phyloP scores from a whole-genome alignment of 2,329 filamentous ascomycete species.

The Fusarium anguioides region DNA sequence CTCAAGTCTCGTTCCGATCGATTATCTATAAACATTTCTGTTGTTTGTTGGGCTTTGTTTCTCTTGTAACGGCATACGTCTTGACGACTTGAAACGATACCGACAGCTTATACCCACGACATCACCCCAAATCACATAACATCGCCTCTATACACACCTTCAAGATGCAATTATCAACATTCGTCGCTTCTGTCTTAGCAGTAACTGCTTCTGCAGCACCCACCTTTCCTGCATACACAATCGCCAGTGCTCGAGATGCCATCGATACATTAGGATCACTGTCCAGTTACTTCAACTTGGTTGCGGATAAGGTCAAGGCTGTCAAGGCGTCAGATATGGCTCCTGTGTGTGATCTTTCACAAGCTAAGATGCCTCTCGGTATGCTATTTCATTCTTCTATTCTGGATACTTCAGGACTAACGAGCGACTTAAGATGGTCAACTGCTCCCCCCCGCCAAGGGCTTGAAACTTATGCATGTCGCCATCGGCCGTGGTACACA shows the following conservation, averaged over 20 bases:
- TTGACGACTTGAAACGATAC: conserved; percentile 32
- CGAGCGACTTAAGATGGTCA: conserved; percentile 50
- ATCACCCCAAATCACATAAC: conserved; percentile 2
- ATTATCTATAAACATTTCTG: conserved; percentile 20
- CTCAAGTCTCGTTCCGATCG: conserved; percentile 20
- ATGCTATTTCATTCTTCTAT: conserved; percentile 46
- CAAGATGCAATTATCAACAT: conserved; percentile 63
- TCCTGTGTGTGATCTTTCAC: conserved; percentile 65
- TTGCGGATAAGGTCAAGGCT: conserved; percentile 65
- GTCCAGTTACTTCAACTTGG: conserved; percentile 70
- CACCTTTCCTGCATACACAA: conserved; percentile 51
- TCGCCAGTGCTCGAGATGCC: conserved; percentile 52
- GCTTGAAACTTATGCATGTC: conserved; percentile 77
- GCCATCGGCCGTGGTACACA: conserved; percentile 89
- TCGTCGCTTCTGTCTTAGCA: conserved; percentile 59
- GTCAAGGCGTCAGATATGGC: conserved; percentile 55
- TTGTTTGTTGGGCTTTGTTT: conserved; percentile 27
- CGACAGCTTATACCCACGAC: conserved; percentile 5
- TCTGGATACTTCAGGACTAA: conserved; percentile 20
- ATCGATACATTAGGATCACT: conserved; percentile 58
- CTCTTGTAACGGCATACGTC: conserved; percentile 23
- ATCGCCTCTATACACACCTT: conserved; percentile 14
- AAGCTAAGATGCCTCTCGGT: conserved; percentile 63
- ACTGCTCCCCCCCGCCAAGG: conserved; percentile 70
- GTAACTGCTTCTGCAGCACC: conserved; percentile 61